A percentile compares a stretch with the other conserved stretches of the same genome.
Conservation (phyloP, 495 filamentous ascomycete genomes). For the Hypoxylon subgilvum region DNA sequence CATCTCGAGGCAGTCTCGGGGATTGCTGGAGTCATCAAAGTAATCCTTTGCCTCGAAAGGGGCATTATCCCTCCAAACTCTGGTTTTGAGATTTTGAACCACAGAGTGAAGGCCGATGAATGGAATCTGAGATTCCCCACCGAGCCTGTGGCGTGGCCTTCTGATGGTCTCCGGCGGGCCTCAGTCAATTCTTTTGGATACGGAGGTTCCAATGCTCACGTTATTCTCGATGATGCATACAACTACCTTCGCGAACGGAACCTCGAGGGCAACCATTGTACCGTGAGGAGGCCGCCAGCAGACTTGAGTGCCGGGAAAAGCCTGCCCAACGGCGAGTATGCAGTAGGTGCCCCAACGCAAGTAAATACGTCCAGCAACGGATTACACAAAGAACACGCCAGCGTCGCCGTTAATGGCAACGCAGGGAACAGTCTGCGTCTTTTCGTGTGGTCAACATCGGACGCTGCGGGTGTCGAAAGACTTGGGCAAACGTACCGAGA, state of each 20-base stretch:
- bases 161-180: conserved; percentile 43
- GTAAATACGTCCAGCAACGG: background rate
- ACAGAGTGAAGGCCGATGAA: conserved; percentile 36
- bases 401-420: too few relatives aligned
- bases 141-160: conserved; percentile 29
- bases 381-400: too few relatives aligned
- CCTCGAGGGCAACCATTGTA: background rate
- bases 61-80: conserved; percentile 48
- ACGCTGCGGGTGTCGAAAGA: conserved; percentile 1
- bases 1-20: conserved; percentile 58
- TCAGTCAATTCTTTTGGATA: conserved; percentile 65
- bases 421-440: background rate
- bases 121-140: conserved; percentile 35
- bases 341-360: too few relatives aligned
- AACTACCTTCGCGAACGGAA: conserved; percentile 3
- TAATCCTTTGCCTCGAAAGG: conserved; percentile 49
- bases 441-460: conserved; percentile 1
- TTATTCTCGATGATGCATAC: conserved; percentile 54
- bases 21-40: conserved; percentile 58
- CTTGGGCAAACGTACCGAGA: background rate
- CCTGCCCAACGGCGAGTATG: background rate
- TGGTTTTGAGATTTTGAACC: conserved; percentile 54
- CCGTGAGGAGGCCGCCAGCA: background rate
- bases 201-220: conserved; percentile 64
- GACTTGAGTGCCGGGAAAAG: too few relatives aligned